Conservation (phyloP, 2,329 filamentous ascomycete species). For the Trichoderma endophyticum region DNA sequence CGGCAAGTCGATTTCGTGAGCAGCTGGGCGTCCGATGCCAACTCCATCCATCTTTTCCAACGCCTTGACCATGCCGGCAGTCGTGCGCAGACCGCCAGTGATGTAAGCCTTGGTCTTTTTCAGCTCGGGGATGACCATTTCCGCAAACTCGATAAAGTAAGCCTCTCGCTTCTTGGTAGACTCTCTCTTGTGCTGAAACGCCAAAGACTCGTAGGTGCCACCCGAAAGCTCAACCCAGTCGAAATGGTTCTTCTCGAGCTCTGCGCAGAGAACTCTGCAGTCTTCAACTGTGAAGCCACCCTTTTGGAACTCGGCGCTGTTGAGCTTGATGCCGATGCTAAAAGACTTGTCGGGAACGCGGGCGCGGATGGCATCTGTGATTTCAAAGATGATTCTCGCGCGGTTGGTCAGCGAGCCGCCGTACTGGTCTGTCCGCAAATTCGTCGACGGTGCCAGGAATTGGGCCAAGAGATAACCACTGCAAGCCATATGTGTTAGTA, state of each 20-base stretch:
- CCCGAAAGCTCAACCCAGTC: constrained; percentile 60
- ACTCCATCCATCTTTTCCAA: constrained; percentile 57
- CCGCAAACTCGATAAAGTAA: constrained; percentile 61
- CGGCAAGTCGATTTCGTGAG: constrained; percentile 28
- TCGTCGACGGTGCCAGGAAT: constrained; percentile 50
- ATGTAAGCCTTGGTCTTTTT: constrained; percentile 55
- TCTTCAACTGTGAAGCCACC: constrained; percentile 53
- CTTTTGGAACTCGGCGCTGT: constrained; percentile 54
- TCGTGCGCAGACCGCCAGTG: constrained; percentile 56
- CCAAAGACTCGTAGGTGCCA: constrained; percentile 56
- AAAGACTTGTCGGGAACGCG: constrained; percentile 31
- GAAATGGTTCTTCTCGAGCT: constrained; percentile 48
- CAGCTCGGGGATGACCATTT: constrained; percentile 44
- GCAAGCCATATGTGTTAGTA: not conserved
- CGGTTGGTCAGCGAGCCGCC: constrained; percentile 45
- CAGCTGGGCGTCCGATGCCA: constrained; percentile 46
- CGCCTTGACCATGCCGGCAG: constrained; percentile 55
- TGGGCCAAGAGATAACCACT: constrained; percentile 51
- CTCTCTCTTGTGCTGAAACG: constrained; percentile 51
- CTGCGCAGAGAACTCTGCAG: constrained; percentile 44
- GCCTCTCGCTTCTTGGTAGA: constrained; percentile 54
- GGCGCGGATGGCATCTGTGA: constrained; percentile 36
- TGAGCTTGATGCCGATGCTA: constrained; percentile 56
- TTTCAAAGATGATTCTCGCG: constrained; percentile 44
- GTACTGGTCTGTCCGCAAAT: constrained; percentile 51